Conservation (phyloP, 2,329 filamentous ascomycete species). For the Tolypocladium endophyticum region DNA sequence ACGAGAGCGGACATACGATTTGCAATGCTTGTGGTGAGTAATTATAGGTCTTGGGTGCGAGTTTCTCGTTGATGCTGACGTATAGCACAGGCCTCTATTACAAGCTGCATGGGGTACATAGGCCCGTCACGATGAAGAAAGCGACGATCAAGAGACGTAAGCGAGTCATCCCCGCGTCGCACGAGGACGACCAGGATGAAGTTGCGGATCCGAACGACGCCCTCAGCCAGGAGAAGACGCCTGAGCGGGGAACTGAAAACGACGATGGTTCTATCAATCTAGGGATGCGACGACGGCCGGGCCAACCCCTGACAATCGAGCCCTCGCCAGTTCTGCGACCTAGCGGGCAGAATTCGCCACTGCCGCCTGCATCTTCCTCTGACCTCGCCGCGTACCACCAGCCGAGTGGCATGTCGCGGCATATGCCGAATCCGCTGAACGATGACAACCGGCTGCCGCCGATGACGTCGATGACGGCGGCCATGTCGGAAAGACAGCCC, state of each 20-base stretch:
- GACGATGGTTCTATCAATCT: conserved; percentile 56
- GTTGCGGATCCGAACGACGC: conserved; percentile 32
- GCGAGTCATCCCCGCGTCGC: conserved; percentile 74
- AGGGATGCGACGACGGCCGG: conserved; percentile 39
- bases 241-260: conserved; percentile 47
- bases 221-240: conserved; percentile 23
- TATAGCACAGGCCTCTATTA: conserved; percentile 72
- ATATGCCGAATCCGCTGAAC: conserved; percentile 28
- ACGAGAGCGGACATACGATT: conserved; percentile 91
- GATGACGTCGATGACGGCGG: conserved; percentile 33
- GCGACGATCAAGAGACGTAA: conserved; percentile 93
- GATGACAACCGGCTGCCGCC: conserved; percentile 51
- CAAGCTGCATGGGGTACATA: conserved; percentile 87
- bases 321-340: conserved; percentile 32
- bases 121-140: conserved; percentile 98
- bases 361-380: conserved; percentile 27
- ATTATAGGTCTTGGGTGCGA: neutral
- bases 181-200: conserved; percentile 39
- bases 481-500: conserved; percentile 37
- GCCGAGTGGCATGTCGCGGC: conserved; percentile 27
- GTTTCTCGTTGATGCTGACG: neutral
- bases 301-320: conserved; percentile 34
- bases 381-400: conserved; percentile 44
- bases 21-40: conserved; percentile 91
- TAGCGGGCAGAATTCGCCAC: conserved; percentile 32